Conservation (phyloP, 2,329 filamentous ascomycete genomes). For the Metarhizium brunneum region DNA sequence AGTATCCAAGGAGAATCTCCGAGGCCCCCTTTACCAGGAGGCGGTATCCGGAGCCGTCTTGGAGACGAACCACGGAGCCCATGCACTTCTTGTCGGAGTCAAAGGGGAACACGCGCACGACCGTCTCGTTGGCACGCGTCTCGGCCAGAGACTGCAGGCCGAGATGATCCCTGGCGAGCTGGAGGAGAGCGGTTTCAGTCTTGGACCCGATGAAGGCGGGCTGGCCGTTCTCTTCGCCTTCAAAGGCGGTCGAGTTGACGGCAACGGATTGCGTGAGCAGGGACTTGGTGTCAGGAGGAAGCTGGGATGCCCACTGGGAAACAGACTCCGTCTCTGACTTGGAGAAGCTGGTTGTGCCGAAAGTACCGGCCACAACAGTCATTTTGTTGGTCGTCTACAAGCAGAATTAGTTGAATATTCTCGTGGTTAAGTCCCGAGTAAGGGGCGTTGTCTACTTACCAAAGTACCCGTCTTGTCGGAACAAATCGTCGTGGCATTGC, state of each 20-base stretch:
- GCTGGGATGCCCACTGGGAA: constrained; percentile 3
- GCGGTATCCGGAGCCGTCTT: constrained; percentile 29
- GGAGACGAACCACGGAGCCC: constrained; percentile 40
- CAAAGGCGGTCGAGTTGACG: constrained; percentile 49
- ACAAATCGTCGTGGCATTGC: constrained; percentile 65
- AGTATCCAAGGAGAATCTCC: constrained; percentile 39
- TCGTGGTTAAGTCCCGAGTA: too few relatives aligned
- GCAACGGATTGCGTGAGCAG: constrained; percentile 32
- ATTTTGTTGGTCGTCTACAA: constrained; percentile 18
- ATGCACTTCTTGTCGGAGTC: constrained; percentile 44
- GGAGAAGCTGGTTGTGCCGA: constrained; percentile 13
- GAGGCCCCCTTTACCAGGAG: constrained; percentile 47
- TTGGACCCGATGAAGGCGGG: constrained; percentile 42
- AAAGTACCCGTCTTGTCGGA: constrained; percentile 47
- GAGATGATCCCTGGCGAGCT: constrained; percentile 37
- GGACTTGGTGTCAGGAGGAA: constrained; percentile 19
- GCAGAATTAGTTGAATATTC: neutral
- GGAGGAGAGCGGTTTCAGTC: constrained; percentile 43
- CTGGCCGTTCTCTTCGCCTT: constrained; percentile 32
- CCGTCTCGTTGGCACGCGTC: constrained; percentile 31
- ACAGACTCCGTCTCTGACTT: constrained; percentile 3
- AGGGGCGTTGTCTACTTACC: neutral
- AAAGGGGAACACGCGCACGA: constrained; percentile 41
- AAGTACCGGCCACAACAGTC: constrained; percentile 15
- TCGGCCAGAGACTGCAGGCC: constrained; percentile 36